These are phyloP conservation scores for Didymella keratinophila DNA, from an alignment of 2,329 filamentous ascomycete species.

Conservation along the genomic window DNA sequence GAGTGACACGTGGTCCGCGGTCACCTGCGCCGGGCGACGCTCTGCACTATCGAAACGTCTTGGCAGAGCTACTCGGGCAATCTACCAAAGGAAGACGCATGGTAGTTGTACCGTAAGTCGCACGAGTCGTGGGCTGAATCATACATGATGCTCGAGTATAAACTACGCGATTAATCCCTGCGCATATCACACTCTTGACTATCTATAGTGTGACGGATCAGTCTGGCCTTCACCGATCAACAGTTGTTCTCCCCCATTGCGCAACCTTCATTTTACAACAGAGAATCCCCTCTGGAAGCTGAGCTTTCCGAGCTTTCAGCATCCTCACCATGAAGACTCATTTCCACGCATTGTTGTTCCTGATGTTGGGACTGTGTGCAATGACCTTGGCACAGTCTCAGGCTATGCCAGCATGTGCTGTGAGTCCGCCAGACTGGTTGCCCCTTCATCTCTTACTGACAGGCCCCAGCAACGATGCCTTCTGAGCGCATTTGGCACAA, in stretches of 20 bases:
- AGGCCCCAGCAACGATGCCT: slow-evolving; percentile 16
- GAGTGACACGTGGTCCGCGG: slow-evolving; percentile 12
- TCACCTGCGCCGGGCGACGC: slow-evolving; percentile 3
- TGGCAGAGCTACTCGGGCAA: slow-evolving; percentile 9
- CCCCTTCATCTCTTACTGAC: slow-evolving; percentile 4
- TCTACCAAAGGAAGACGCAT: slow-evolving; percentile 3
- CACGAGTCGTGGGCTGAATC: slow-evolving; percentile 14
- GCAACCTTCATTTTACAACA: neutral
- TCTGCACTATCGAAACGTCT: slow-evolving; percentile 20
- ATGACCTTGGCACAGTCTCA: slow-evolving; percentile 19
- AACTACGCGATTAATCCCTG: slow-evolving; percentile 16
- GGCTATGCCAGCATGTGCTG: slow-evolving; percentile 26
- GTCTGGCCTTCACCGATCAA: slow-evolving; percentile 16
- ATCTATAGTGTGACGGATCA: slow-evolving; percentile 9
- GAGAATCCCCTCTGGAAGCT: neutral
- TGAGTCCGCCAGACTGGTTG: slow-evolving; percentile 18
- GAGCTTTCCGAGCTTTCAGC: neutral
- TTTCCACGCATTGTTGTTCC: slow-evolving; percentile 9
- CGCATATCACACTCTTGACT: slow-evolving; percentile 8
- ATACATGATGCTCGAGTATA: slow-evolving; percentile 13
- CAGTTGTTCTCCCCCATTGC: slow-evolving; percentile 8
- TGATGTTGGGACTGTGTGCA: slow-evolving; percentile 14
- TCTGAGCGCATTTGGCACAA: slow-evolving; percentile 19
- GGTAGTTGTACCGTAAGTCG: slow-evolving; percentile 12
- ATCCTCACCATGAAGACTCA: slow-evolving; percentile 12